Evolutionary conservation across 805 yeast species (phyloP), one percentile per base, ranked within the genome.

Genomic region (Barnettozyma californica): DNA sequence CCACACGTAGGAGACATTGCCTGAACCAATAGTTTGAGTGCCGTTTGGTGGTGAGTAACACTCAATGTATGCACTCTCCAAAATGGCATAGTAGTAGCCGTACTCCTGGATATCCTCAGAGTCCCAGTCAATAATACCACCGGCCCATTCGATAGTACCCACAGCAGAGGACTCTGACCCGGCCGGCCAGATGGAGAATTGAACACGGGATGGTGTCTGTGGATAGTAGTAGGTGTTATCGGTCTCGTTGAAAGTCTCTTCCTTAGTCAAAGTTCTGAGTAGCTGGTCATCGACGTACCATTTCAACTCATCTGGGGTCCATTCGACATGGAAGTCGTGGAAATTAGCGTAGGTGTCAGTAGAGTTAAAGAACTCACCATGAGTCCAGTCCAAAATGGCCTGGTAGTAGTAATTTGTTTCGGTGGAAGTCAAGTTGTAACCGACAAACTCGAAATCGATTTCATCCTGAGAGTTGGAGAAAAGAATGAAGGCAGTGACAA

Each of bases 401-500:
- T 84, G 81, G 65, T 78, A 81, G 71, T 87, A 91, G 74, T 64
- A 90, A 69, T 91, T 91, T 25, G 90, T 73, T 73, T 91, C 91
- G 1, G 82, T 87, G 20, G 67, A 63, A 29, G 75, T 74, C 60
- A 87, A 67, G 60, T 85, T 79, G 60, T 77, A 77, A 50, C 98
- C 98, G 53, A 89, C 84, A 57, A 81, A 84, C 71, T 91, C 97
- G 62, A 68, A 82, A 76, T 91, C 97, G 59, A 90, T 77, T 75
- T 91, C 97, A 71, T 90, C 97, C 73, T 87, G 81, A 38, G 84
- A 88, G 63, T 87, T 86, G 8, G 96, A 87, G 67, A 80, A 84
- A 45, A 88, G 65, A 66, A 90, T 88, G 60, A 83, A 80, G 27
- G 96, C 91, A 14, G 95, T 76, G 50, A 90, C 91, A 34, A 90